A percentile compares a stretch with the other conserved stretches of the same genome.
Evolutionary conservation across 2,329 filamentous ascomycete species (phyloP).

Genomic region (Didymella lethalis): DNA sequence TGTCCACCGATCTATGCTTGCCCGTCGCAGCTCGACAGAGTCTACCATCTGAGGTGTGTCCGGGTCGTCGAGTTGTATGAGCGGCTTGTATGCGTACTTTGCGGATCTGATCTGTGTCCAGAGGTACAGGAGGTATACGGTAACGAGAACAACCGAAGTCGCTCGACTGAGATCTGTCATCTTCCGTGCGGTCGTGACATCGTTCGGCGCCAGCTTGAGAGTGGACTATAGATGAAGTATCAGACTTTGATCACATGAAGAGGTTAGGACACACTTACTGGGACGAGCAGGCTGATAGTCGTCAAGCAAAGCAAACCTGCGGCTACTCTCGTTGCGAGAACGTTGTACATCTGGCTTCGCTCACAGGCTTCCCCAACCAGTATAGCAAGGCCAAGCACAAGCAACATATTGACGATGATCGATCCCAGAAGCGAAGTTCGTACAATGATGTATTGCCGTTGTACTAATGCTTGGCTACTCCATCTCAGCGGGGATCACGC

Average conservation of each 20-base stretch:
- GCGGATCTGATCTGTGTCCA: conserved; percentile 25
- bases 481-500: conserved; percentile 21
- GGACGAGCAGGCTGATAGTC: conserved; percentile 80
- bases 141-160: conserved; percentile 23
- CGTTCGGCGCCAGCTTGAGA: conserved; percentile 3
- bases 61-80: conserved; percentile 25
- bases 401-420: conserved; percentile 83
- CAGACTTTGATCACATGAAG: not conserved
- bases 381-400: conserved; percentile 87
- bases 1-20: conserved; percentile 2
- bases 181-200: conserved; percentile 2
- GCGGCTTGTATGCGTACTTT: conserved; percentile 26
- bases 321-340: conserved; percentile 84
- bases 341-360: conserved; percentile 85
- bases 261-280: conserved; percentile 58
- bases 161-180: conserved; percentile 23
- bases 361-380: conserved; percentile 77
- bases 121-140: conserved; percentile 26
- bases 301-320: conserved; percentile 77
- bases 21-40: conserved; percentile 13
- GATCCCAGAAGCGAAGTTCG: conserved; percentile 87
- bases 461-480: conserved; percentile 76
- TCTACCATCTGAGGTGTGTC: conserved; percentile 15
- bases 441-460: conserved; percentile 80
- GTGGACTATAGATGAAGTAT: conserved; percentile 19